Evolutionary conservation across 2,329 filamentous ascomycete species (phyloP).

Genomic region (Epichloe bromicola): DNA sequence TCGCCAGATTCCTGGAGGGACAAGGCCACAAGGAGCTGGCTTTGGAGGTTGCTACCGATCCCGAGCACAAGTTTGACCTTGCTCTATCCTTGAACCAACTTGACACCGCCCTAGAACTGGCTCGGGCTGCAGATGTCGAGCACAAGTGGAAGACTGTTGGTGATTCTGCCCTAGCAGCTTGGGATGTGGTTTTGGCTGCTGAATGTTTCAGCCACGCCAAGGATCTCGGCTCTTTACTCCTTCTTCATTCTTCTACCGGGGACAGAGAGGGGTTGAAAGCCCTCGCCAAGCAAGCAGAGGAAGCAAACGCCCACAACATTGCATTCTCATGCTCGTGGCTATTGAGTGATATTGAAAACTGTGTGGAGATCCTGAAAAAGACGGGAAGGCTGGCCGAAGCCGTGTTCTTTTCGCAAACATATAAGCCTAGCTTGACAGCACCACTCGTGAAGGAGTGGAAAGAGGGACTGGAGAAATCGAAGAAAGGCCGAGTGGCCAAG

Average conservation of each 20-base stretch:
- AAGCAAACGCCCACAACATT: conserved; percentile 75
- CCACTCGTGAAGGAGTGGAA: conserved; percentile 70
- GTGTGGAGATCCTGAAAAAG: conserved; percentile 64
- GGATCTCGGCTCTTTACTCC: conserved; percentile 76
- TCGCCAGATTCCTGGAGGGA: conserved; percentile 91
- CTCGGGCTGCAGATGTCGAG: conserved; percentile 71
- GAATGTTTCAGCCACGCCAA: conserved; percentile 89
- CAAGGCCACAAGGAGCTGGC: conserved; percentile 96
- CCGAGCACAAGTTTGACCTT: conserved; percentile 93
- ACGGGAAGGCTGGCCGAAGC: conserved; percentile 76
- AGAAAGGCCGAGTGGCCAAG: conserved; percentile 75
- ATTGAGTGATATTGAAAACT: conserved; percentile 67
- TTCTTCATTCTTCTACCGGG: conserved; percentile 77
- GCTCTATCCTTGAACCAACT: conserved; percentile 73
- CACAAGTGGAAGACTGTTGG: conserved; percentile 98
- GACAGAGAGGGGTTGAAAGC: conserved; percentile 61
- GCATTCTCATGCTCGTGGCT: conserved; percentile 88
- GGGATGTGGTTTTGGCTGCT: conserved; percentile 78
- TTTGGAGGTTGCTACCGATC: conserved; percentile 83
- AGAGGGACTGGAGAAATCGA: conserved; percentile 64
- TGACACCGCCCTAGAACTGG: conserved; percentile 73
- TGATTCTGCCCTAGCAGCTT: conserved; percentile 73
- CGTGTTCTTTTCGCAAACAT: conserved; percentile 86
- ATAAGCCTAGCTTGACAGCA: conserved; percentile 67
- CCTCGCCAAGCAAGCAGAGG: conserved; percentile 62